Conservation (phyloP, 2,329 filamentous ascomycete genomes). For the Coleophoma crateriformis region DNA sequence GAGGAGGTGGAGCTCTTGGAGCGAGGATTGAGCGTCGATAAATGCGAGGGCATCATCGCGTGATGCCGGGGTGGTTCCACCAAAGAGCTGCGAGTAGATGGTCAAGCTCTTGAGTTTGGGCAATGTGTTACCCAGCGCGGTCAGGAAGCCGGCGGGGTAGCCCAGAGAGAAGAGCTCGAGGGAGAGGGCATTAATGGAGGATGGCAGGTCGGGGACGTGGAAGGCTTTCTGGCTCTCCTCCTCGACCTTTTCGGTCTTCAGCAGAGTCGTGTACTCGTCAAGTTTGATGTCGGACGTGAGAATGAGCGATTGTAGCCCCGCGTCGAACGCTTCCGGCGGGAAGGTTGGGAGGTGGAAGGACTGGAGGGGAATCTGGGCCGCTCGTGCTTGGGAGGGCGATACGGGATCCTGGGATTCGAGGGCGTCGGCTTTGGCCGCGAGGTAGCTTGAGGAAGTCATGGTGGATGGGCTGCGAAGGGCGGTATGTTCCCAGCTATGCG, state of each 20-base stretch:
- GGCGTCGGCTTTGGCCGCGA: constrained; percentile 8
- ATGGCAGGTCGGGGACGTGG: constrained; percentile 31
- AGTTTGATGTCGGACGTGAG: constrained; percentile 43
- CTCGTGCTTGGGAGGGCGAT: constrained; percentile 24
- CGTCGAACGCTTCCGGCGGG: constrained; percentile 34
- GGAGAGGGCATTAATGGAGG: constrained; percentile 34
- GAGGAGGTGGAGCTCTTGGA: constrained; percentile 39
- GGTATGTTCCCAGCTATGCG: too few species aligned
- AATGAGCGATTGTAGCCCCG: constrained; percentile 33
- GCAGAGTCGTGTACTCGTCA: constrained; percentile 35
- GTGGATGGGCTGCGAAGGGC: background rate
- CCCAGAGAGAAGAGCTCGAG: constrained; percentile 43
- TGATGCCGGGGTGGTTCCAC: constrained; percentile 32
- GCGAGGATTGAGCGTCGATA: constrained; percentile 21
- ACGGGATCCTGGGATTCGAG: constrained; percentile 9
- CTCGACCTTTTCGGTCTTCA: constrained; percentile 12
- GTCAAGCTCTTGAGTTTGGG: constrained; percentile 36
- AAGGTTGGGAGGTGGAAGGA: constrained; percentile 38
- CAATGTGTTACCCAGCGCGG: constrained; percentile 30
- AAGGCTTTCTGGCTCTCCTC: constrained; percentile 12
- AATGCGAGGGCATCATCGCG: constrained; percentile 34
- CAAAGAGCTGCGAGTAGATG: constrained; percentile 38
- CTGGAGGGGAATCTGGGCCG: constrained; percentile 39
- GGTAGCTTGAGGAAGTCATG: constrained; percentile 10
- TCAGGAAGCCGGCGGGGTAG: constrained; percentile 37